These are phyloP conservation scores for Syncephalis fuscata DNA, from an alignment of 371 early-diverging fungal genomes.

Conservation along the genomic window DNA sequence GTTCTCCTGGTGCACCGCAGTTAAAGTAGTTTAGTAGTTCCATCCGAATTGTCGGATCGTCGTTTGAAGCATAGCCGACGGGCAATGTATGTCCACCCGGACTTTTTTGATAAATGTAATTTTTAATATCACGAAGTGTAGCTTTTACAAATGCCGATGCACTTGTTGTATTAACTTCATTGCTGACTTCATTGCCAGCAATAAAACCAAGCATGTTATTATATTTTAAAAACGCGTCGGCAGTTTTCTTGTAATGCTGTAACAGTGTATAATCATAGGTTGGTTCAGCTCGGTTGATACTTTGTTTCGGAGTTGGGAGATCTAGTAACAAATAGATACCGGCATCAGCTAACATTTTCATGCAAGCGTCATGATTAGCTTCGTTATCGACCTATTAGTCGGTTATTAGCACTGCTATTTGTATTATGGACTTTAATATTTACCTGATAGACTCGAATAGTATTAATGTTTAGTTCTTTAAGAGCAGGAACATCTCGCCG, in stretches of 20 bases:
- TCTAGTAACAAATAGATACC: conserved; percentile 60
- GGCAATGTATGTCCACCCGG: conserved; percentile 27
- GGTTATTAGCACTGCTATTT: too few species aligned
- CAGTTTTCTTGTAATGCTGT: conserved; percentile 31
- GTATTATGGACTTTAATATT: too few species aligned
- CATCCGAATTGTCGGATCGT: conserved; percentile 49
- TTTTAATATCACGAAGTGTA: conserved; percentile 49
- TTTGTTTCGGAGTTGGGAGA: conserved; percentile 36
- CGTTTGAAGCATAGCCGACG: conserved; percentile 68
- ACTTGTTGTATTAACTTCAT: conserved; percentile 38
- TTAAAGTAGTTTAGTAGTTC: conserved; percentile 51
- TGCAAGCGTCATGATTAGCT: conserved; percentile 51
- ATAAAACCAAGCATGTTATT: conserved; percentile 51
- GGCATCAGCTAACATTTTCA: conserved; percentile 43
- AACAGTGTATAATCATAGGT: conserved; percentile 37
- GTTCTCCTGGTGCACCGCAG: conserved; percentile 44
- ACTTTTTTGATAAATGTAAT: conserved; percentile 23
- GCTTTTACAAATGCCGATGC: conserved; percentile 62
- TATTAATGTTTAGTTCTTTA: conserved; percentile 51
- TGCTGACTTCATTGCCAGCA: conserved; percentile 69
- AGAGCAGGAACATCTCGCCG: conserved; percentile 44
- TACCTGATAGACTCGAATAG: conserved; percentile 50
- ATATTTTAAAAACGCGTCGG: conserved; percentile 47
- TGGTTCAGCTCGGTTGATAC: conserved; percentile 49
- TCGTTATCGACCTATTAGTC: conserved; percentile 28